These are phyloP conservation scores for Leptographium lundbergii DNA, from an alignment of 2,329 filamentous ascomycete genomes.

Conservation along the genomic window DNA sequence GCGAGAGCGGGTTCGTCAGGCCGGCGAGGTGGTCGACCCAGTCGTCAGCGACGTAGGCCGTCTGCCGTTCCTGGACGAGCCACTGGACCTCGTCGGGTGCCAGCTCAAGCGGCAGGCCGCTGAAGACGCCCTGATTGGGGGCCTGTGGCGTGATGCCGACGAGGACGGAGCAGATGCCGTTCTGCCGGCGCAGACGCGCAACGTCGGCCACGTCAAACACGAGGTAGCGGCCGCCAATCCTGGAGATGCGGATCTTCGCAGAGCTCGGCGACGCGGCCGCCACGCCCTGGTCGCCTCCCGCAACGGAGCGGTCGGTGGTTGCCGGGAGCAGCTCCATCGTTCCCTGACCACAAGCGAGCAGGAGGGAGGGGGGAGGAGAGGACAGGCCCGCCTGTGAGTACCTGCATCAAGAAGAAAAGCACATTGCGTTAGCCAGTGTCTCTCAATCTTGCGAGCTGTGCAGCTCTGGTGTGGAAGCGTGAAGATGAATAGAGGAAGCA, in stretches of 20 bases:
- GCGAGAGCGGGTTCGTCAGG: slow-evolving; percentile 45
- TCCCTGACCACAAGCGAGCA: neutral
- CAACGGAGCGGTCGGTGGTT: neutral
- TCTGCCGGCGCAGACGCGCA: slow-evolving; percentile 60
- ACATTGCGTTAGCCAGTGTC: neutral
- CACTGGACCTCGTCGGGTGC: slow-evolving; percentile 81
- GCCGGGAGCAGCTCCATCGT: neutral
- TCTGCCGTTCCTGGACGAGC: slow-evolving; percentile 64
- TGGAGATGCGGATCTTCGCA: slow-evolving; percentile 63
- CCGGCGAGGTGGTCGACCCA: slow-evolving; percentile 52
- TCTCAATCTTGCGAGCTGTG: neutral
- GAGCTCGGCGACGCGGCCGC: slow-evolving; percentile 3
- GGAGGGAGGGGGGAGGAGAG: neutral
- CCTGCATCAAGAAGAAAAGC: neutral
- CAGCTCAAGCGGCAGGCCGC: slow-evolving; percentile 77
- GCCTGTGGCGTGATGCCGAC: slow-evolving; percentile 83
- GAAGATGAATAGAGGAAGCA: slow-evolving; percentile 8
- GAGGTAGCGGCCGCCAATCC: slow-evolving; percentile 69
- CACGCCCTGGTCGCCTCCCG: neutral
- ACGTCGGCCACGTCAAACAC: slow-evolving; percentile 79
- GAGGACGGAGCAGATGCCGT: slow-evolving; percentile 77
- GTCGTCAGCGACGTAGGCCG: slow-evolving; percentile 78
- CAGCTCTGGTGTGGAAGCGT: too few relatives aligned
- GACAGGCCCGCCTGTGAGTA: neutral
- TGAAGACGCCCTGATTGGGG: slow-evolving; percentile 88